A percentile compares a stretch with the other conserved stretches of the same genome.
phyloP scores from a whole-genome alignment of 345 rosid species.

The Noccaea bulbosa region DNA sequence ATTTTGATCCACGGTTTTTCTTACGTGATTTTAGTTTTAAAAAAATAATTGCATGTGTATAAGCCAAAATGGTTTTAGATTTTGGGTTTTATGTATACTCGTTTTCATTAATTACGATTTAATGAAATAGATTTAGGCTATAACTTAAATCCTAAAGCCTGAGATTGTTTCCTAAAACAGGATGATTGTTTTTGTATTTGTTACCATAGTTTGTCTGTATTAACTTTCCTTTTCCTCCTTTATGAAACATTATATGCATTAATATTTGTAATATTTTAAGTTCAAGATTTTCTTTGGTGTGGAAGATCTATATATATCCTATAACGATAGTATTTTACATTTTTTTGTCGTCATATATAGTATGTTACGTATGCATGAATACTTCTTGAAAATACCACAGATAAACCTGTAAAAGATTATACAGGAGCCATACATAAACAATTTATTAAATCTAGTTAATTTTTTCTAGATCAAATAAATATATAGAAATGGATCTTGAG shows the following conservation, averaged over 20 bases:
- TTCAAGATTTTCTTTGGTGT: conserved; percentile 27
- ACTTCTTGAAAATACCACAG: not conserved
- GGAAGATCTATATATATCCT: conserved; percentile 22
- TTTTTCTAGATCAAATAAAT: too few relatives aligned
- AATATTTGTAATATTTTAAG: conserved; percentile 20
- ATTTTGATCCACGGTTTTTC: too few relatives aligned
- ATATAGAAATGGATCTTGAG: conserved; percentile 28
- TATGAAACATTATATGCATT: not conserved
- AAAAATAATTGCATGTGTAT: too few relatives aligned
- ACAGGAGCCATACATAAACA: not conserved
- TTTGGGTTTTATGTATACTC: too few relatives aligned
- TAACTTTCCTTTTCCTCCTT: conserved; percentile 14
- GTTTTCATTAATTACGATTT: not conserved
- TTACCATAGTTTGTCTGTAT: conserved; percentile 31
- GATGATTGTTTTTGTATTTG: conserved; percentile 21
- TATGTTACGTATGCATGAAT: conserved; percentile 16
- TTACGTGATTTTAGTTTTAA: too few relatives aligned
- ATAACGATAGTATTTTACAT: not conserved
- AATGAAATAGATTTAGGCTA: not conserved
- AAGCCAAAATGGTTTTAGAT: too few relatives aligned
- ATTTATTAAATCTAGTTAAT: not conserved
- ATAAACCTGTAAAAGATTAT: not conserved
- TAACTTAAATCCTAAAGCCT: conserved; percentile 2
- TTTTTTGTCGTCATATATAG: not conserved
- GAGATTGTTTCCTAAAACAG: conserved; percentile 18